These are phyloP conservation scores for Typha latifolia DNA, from an alignment of 176 grass and related monocot species.

Conservation along the genomic window DNA sequence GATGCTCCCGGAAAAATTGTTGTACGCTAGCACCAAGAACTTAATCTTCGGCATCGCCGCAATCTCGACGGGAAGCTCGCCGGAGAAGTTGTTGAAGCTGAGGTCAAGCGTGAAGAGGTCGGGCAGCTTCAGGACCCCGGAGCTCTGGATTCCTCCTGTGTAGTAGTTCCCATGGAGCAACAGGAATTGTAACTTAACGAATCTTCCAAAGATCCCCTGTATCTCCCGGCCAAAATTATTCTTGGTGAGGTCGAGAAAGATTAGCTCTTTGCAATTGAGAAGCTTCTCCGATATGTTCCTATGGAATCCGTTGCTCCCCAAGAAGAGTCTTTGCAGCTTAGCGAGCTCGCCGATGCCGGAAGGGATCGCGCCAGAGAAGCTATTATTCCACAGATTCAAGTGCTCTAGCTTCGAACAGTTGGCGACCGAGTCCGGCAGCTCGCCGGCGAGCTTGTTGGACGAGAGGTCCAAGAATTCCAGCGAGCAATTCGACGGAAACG, in stretches of 20 bases:
- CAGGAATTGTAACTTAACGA: conserved; percentile 36
- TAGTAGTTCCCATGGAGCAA: conserved; percentile 63
- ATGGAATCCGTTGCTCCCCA: conserved; percentile 54
- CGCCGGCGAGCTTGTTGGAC: conserved; percentile 35
- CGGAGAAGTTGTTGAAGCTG: conserved; percentile 59
- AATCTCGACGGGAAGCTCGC: conserved; percentile 36
- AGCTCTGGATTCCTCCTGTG: conserved; percentile 48
- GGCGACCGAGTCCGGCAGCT: conserved; percentile 42
- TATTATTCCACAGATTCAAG: conserved; percentile 55
- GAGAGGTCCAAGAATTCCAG: conserved; percentile 55
- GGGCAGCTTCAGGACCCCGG: conserved; percentile 59
- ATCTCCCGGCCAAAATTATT: conserved; percentile 58
- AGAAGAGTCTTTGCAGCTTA: conserved; percentile 32
- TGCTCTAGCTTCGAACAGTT: conserved; percentile 43
- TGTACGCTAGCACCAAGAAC: conserved; percentile 51
- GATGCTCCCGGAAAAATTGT: conserved; percentile 51
- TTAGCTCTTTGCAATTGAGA: conserved; percentile 41
- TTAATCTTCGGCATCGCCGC: conserved; percentile 55
- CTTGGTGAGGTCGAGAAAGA: conserved; percentile 63
- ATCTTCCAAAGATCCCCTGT: conserved; percentile 45
- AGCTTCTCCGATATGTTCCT: conserved; percentile 35
- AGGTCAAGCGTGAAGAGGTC: conserved; percentile 54
- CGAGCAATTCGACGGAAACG: conserved; percentile 38
- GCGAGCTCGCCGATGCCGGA: conserved; percentile 46
- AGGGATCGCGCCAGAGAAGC: conserved; percentile 40